Conservation (phyloP, 2,329 filamentous ascomycete species). For the Microsporum canis region DNA sequence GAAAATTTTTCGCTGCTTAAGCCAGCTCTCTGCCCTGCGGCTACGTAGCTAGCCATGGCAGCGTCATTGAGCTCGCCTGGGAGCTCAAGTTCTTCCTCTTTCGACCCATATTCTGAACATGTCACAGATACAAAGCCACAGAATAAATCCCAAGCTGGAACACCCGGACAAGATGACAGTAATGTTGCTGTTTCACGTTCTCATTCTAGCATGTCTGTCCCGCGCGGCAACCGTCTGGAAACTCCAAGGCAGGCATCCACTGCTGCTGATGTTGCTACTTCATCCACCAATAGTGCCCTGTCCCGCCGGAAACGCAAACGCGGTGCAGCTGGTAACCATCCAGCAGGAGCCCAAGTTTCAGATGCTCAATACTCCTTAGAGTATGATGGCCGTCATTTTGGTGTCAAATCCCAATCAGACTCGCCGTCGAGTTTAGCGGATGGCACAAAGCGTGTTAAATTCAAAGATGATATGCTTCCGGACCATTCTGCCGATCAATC, state of each 20-base stretch:
- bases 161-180: background rate
- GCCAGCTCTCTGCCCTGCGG: constrained; percentile 1
- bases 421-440: constrained; percentile 6
- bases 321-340: background rate
- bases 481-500: constrained; percentile 3
- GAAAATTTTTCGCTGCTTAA: background rate
- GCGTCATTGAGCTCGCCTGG: constrained; percentile 9
- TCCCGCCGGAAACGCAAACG: constrained; percentile 6
- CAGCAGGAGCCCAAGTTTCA: background rate
- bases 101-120: constrained; percentile 15
- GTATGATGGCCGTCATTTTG: constrained; percentile 2
- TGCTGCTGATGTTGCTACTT: background rate
- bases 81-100: constrained; percentile 15
- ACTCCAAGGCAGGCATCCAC: background rate
- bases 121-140: constrained; percentile 6
- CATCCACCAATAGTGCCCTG: background rate
- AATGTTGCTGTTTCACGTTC: background rate
- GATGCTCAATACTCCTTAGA: background rate
- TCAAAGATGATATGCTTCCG: constrained; percentile 8
- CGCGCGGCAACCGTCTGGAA: background rate
- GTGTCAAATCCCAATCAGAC: constrained; percentile 1
- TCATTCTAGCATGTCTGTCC: background rate
- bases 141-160: background rate
- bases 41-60: constrained; percentile 12
- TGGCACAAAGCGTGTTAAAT: constrained; percentile 15